Evolutionary conservation across 2,329 filamentous ascomycete genomes (phyloP).

Genomic region (Exophiala spinifera): DNA sequence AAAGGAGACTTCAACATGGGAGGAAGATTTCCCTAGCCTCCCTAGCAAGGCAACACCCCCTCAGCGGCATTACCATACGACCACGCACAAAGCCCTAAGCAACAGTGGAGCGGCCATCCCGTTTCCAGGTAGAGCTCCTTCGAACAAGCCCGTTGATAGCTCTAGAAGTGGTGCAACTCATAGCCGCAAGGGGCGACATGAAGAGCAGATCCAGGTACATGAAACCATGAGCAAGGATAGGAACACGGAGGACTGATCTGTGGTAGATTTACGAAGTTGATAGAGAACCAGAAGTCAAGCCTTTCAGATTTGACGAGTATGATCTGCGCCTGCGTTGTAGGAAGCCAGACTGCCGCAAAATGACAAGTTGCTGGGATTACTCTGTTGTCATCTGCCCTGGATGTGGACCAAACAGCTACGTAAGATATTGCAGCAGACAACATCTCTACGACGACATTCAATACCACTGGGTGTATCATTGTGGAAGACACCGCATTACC

Average conservation of each 20-base stretch:
- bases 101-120: no score
- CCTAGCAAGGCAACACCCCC: no score
- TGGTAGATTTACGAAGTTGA: neutral
- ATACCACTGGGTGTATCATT: constrained; percentile 35
- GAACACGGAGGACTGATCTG: neutral
- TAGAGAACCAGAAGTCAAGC: neutral
- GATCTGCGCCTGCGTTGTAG: constrained; percentile 41
- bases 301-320: constrained; percentile 49
- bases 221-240: neutral
- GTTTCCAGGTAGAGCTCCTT: no score
- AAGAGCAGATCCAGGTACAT: no score
- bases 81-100: no score
- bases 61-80: no score
- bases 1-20: no score
- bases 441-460: constrained; percentile 38
- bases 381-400: constrained; percentile 37
- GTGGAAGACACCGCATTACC: constrained; percentile 11
- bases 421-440: constrained; percentile 39
- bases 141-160: no score
- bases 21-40: no score
- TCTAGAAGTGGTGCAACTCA: no score
- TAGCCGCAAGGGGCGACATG: no score
- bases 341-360: constrained; percentile 30
- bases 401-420: constrained; percentile 39
- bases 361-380: constrained; percentile 33